Evolutionary conservation across 2,329 filamentous ascomycete species (phyloP), one percentile per base, ranked within the genome.

Genomic region (Curvularia sp.): DNA sequence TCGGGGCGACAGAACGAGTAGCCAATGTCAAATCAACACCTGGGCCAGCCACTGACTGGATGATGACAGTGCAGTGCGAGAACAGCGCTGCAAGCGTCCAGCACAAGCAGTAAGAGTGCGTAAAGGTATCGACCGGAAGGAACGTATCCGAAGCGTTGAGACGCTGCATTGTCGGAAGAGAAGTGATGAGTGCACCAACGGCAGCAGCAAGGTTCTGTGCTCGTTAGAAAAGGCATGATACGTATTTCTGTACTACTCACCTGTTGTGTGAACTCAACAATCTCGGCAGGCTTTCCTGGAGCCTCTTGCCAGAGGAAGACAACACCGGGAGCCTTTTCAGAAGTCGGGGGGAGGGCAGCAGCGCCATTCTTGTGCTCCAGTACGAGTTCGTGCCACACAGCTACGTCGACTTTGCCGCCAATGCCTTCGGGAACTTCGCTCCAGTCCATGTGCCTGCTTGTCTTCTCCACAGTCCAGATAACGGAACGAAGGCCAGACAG

Each of bases 381-480:
- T 26, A 97, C 81, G 53, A 98, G 85, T 59, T 97, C 91, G 71
- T 96, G 91, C 93, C 94, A 99, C 13, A 94, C 95, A n/a, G 88
- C 86, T 15, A 97, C 90, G 55, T 90, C 90, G 60, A 96, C 83
- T 61, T 84, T 88, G 57, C 89, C 86, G 15, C 89, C 89, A 56
- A 89, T 88, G 51, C 90, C 89, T 71, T 89, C 86, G 10, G 93
- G 93, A 2, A 93, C 86, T 73, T 94, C 91, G 68, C 92, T 93
- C 93, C 94, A 99, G 78, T 97, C 93, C 84, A 99, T 90, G 74
- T 98, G 94, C 67, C 88, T 87, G 80, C 89, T 97, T 42, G 92
- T 92, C 71, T 92, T 86, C 69, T 97, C 94, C 5, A 96, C 92
- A 12, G 97, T 93, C 92, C 93, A 98, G 67, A 97, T 86, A 31